Conservation (phyloP, 305 asterid genomes). For the Petunia hybrid region DNA sequence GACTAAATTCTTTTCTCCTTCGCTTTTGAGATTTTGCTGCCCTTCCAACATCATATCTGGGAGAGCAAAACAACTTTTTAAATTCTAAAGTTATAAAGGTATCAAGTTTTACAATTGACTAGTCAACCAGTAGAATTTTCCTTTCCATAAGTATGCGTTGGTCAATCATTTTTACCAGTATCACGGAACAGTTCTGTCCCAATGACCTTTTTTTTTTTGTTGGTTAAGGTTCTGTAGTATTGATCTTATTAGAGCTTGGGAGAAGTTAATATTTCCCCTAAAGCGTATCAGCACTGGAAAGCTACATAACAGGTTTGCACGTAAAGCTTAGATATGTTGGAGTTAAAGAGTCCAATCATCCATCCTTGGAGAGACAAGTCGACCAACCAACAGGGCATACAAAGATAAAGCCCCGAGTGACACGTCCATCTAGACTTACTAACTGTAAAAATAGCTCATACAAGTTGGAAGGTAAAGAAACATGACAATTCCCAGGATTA, state of each 20-base stretch:
- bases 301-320: background rate
- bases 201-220: no score
- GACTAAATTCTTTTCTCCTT: constrained; percentile 22
- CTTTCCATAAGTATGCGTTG: background rate
- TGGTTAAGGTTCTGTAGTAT: background rate
- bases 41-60: constrained; percentile 23
- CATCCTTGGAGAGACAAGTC: background rate
- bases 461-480: background rate
- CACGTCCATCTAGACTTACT: background rate
- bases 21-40: background rate
- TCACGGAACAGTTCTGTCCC: background rate
- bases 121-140: background rate
- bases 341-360: background rate
- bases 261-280: background rate
- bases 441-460: background rate
- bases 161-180: background rate
- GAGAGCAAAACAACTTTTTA: background rate
- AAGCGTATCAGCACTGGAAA: background rate
- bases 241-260: background rate
- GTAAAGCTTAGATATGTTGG: constrained; percentile 25
- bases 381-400: background rate
- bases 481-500: background rate
- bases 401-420: constrained; percentile 6
- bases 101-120: background rate
- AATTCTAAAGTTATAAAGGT: background rate